phyloP scores from a whole-genome alignment of 2,329 filamentous ascomycete species.

The Aspergillus calidoustus region DNA sequence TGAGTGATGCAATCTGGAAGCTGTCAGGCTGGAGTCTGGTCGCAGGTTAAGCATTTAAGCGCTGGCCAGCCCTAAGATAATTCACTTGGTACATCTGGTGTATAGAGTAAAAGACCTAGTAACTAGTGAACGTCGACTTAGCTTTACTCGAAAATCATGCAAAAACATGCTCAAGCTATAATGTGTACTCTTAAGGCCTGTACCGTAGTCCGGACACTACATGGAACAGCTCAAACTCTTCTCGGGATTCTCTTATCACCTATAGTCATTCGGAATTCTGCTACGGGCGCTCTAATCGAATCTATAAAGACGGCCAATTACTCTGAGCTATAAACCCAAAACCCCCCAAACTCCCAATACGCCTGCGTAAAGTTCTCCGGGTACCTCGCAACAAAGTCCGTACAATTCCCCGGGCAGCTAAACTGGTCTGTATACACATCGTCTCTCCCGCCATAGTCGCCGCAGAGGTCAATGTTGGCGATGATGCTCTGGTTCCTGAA shows the following conservation, averaged over 20 bases:
- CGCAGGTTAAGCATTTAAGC: neutral
- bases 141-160: no score
- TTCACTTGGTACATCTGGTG: no score
- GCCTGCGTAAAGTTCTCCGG: slow-evolving; percentile 63
- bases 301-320: neutral
- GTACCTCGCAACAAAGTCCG: slow-evolving; percentile 40
- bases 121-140: no score
- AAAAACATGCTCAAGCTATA: no score
- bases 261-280: no score
- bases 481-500: slow-evolving; percentile 70
- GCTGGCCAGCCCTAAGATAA: no score
- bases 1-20: neutral
- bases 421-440: neutral
- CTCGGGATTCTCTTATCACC: no score
- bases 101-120: no score
- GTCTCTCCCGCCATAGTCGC: slow-evolving; percentile 52
- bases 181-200: no score
- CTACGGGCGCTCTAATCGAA: neutral
- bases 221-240: no score
- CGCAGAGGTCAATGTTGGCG: slow-evolving; percentile 69
- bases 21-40: neutral
- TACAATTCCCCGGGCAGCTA: slow-evolving; percentile 34
- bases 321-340: slow-evolving; percentile 59
- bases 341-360: slow-evolving; percentile 68
- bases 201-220: no score